Conservation (phyloP, 768 basidiomycete genomes). For the Kwoniella sp. region DNA sequence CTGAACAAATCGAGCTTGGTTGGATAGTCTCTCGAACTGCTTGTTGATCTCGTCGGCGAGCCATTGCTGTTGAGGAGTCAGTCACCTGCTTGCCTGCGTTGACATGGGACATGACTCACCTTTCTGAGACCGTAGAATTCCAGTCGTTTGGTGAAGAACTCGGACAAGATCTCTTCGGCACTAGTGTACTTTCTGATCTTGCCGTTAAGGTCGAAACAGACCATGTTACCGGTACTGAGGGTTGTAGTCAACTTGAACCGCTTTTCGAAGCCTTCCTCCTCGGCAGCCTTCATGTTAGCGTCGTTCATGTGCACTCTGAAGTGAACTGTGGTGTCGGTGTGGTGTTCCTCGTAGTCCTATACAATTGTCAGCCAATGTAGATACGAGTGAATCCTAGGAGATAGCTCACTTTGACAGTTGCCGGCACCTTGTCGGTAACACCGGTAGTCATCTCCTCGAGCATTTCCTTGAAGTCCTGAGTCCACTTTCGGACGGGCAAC, state of each 20-base stretch:
- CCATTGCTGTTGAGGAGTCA: constrained; percentile 66
- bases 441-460: constrained; percentile 80
- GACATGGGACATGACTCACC: constrained; percentile 58
- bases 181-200: constrained; percentile 91
- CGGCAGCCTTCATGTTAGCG: constrained; percentile 80
- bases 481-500: constrained; percentile 94
- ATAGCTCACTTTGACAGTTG: constrained; percentile 74
- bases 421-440: constrained; percentile 70
- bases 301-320: constrained; percentile 79
- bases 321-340: constrained; percentile 87
- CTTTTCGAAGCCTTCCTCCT: constrained; percentile 83
- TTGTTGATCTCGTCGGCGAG: constrained; percentile 78
- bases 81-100: neutral
- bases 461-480: constrained; percentile 85
- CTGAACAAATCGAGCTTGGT: constrained; percentile 94
- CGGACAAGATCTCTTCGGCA: constrained; percentile 87
- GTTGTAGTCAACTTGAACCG: constrained; percentile 86
- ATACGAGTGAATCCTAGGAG: no score
- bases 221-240: constrained; percentile 93
- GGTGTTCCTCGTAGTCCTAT: constrained; percentile 96
- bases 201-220: constrained; percentile 92
- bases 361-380: constrained; percentile 5
- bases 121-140: constrained; percentile 95
- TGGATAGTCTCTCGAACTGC: constrained; percentile 79
- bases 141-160: constrained; percentile 85